Percentiles rank a stretch among this genome's conserved stretches.
Conservation (phyloP, 495 filamentous ascomycete species). For the Talaromyces proteolyticus region DNA sequence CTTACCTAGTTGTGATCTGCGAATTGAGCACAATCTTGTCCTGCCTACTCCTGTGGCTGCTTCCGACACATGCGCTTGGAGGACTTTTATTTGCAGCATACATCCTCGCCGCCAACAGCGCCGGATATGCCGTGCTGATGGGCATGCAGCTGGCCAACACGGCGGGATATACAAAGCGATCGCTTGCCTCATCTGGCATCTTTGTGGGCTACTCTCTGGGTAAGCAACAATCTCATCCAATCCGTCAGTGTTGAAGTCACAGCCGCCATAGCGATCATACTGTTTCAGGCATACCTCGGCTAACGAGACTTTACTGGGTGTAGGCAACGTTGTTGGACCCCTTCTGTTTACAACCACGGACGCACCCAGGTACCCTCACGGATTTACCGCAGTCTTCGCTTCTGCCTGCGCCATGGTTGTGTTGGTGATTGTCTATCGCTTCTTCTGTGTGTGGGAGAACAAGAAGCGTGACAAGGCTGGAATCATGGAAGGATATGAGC, state of each 20-base stretch:
- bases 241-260: background rate
- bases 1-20: background rate
- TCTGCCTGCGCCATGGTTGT: conserved; percentile 14
- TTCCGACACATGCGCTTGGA: conserved; percentile 17
- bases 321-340: conserved; percentile 22
- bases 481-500: conserved; percentile 21
- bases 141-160: conserved; percentile 29
- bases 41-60: conserved; percentile 22
- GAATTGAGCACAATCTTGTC: conserved; percentile 13
- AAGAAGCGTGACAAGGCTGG: conserved; percentile 12
- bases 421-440: conserved; percentile 22
- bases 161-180: conserved; percentile 31
- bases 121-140: conserved; percentile 11
- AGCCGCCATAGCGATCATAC: background rate
- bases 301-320: background rate
- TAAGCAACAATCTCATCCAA: background rate
- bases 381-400: conserved; percentile 25
- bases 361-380: conserved; percentile 18
- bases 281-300: background rate
- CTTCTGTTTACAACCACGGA: conserved; percentile 14
- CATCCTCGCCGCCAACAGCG: conserved; percentile 12
- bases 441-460: conserved; percentile 21
- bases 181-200: conserved; percentile 17
- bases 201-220: conserved; percentile 29
- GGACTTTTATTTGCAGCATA: conserved; percentile 27